phyloP scores from a whole-genome alignment of 2,329 filamentous ascomycete genomes.

The Nemania diffusa region DNA sequence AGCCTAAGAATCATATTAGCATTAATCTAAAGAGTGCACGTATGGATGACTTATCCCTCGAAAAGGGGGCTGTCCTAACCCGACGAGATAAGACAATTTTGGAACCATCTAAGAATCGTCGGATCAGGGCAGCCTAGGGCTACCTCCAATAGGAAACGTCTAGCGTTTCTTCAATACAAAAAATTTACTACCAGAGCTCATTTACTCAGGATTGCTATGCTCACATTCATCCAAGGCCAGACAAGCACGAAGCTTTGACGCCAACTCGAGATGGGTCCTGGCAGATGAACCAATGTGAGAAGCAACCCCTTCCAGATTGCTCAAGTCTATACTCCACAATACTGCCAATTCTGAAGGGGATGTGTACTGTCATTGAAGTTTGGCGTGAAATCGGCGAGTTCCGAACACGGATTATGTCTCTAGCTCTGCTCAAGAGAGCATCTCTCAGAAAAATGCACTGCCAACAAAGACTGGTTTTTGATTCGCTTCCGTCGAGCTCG shows the following conservation, averaged over 20 bases:
- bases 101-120: not conserved
- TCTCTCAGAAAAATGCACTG: slow-evolving; percentile 86
- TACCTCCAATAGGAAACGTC: slow-evolving; percentile 34
- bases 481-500: slow-evolving; percentile 72
- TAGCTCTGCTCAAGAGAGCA: slow-evolving; percentile 48
- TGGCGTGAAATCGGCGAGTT: slow-evolving; percentile 46
- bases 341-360: slow-evolving; percentile 27
- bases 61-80: slow-evolving; percentile 44
- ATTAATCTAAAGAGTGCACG: not conserved
- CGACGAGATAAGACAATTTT: slow-evolving; percentile 1
- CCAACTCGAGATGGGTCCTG: slow-evolving; percentile 92
- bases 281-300: slow-evolving; percentile 47
- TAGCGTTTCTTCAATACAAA: slow-evolving; percentile 38
- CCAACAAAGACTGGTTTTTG: slow-evolving; percentile 96
- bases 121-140: slow-evolving; percentile 41
- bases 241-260: slow-evolving; percentile 95
- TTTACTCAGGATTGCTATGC: slow-evolving; percentile 23
- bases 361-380: slow-evolving; percentile 41
- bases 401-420: slow-evolving; percentile 32
- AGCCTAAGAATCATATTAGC: slow-evolving; percentile 37
- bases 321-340: slow-evolving; percentile 36
- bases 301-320: slow-evolving; percentile 38
- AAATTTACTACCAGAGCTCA: slow-evolving; percentile 38
- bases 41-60: slow-evolving; percentile 46
- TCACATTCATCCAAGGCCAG: slow-evolving; percentile 58